Evolutionary conservation across 495 filamentous ascomycete species (phyloP), one percentile per base, ranked within the genome.

Genomic region (Melanomma pulvis-pyrius): DNA sequence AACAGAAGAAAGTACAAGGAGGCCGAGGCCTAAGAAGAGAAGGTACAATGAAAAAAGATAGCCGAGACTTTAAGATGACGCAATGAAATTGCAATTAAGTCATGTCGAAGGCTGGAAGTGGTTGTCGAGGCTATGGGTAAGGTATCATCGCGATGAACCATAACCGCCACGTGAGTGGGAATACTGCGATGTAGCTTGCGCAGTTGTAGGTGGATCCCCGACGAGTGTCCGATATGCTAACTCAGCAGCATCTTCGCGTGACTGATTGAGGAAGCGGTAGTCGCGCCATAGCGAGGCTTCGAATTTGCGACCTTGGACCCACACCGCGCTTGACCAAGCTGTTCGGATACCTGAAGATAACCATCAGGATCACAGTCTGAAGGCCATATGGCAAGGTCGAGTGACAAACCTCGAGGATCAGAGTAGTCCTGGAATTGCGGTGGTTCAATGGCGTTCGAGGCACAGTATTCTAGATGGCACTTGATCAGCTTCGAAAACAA

Each of bases 191-290:
- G 39, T 6, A 2, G 21, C 48, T 6, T 24, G 21, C 11, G 48
- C 48, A 6, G 48, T 50, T 50, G 48, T 50, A 26, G 48, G 12
- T 24, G 48, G 21, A 3, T 2, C 19, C 2, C 48, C 48, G 25
- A 28, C 25, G 22, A 50, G 21, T 6, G 48, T 19, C 15, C 48
- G 21, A 15, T 50, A 50, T 50, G 65, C 65, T 7, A 68, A 13
- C 44, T 68, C 59, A 19, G 65, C 65, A 41, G 65, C 65, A n/a
- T 68, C 65, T 47, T 68, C 65, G 29, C 65, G 65, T 12, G 50
- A 68, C n/a, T 68, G 65, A 0, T 63, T 59, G 44, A 68, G 50
- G 39, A 29, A 68, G 6, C 59, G 59, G 28, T 63, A 62, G 21
- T 68, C 65, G 59, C 65, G 65, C 59, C 59, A 68, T n/a, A 68